Evolutionary conservation across 2,329 filamentous ascomycete species (phyloP), one percentile per base, ranked within the genome.

Genomic region (Beauveria sp.): DNA sequence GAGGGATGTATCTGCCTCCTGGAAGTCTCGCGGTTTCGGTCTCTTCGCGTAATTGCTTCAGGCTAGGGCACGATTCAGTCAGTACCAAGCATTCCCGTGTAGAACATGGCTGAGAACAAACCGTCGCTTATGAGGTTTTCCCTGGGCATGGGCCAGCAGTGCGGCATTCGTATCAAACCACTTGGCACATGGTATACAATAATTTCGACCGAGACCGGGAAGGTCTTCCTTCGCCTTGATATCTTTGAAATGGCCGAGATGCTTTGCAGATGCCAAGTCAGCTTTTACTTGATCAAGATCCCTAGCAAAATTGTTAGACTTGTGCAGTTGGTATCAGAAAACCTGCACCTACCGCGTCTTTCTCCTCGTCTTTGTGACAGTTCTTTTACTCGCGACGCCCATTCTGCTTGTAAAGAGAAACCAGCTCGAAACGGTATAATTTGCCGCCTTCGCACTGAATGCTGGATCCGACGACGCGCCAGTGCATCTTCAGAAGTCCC

Each of bases 91-190:
- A 18, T 12, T n/a, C 12, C 18, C 40, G 45, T n/a, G 2, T 16
- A 18, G 34, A n/a, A 18, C 22, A 20, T 46, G 20, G 20, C 22
- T 16, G 50, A 46, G 26, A 6, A 52, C 66, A 26, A 54, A 71
- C 90, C 89, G 89, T 79, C 92, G 86, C 83, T 93, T 97, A 77
- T 99, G 95, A 66, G 90, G 91, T 78, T 97, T 99, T 68, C 91
- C 91, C 74, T 89, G 91, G 62, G 81, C 81, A 76, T 99, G 95
- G 30, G 84, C 81, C 42, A 82, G 79, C 62, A 96, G 78, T 68
- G 90, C 96, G 68, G 83, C 75, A 66, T 95, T 89, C 55, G 86
- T 89, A 74, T 98, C 93, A 73, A 96, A 98, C 88, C 91, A 98
- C 78, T 96, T 98, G 65, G 95, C 89, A 74, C 95, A 99, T 75